Evolutionary conservation across 208 protist species (phyloP).

Genomic region (Strigomonas culicis): DNA sequence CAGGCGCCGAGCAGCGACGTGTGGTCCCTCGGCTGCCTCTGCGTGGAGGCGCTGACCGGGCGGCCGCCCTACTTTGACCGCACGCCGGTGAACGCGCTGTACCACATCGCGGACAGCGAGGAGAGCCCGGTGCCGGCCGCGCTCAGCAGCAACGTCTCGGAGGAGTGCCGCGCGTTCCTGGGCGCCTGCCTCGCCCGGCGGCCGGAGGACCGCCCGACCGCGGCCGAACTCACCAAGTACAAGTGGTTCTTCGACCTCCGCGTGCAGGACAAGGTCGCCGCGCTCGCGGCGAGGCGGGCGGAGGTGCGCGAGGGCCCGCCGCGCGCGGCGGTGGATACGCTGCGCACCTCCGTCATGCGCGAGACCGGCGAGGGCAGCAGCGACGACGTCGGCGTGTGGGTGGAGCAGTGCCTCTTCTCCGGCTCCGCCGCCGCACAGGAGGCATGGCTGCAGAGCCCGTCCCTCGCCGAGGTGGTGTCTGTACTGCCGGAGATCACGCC

Average conservation of each 20-base stretch:
- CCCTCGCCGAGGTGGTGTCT: constrained; percentile 46
- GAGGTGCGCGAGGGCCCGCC: constrained; percentile 11
- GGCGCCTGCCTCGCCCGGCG: constrained; percentile 49
- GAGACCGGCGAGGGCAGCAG: neutral
- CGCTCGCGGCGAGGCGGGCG: constrained; percentile 17
- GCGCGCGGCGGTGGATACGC: neutral
- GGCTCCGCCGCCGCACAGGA: constrained; percentile 28
- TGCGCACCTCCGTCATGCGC: neutral
- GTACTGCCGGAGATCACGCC: constrained; percentile 60
- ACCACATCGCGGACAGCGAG: constrained; percentile 52
- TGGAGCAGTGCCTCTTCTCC: constrained; percentile 52
- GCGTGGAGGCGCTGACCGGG: constrained; percentile 71
- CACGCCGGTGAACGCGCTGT: constrained; percentile 51
- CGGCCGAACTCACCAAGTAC: constrained; percentile 36
- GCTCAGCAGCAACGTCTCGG: constrained; percentile 33
- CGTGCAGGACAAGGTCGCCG: constrained; percentile 14
- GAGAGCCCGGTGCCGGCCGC: constrained; percentile 19
- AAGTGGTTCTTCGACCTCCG: constrained; percentile 50
- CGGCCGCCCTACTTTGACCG: constrained; percentile 71
- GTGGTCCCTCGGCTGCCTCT: constrained; percentile 79
- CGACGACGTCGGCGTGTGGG: constrained; percentile 45
- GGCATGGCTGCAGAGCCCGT: constrained; percentile 54
- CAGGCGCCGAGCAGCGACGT: constrained; percentile 55
- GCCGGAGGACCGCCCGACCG: constrained; percentile 37
- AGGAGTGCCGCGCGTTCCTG: constrained; percentile 50